A percentile compares a stretch with the other conserved stretches of the same genome.
Conservation (phyloP, 805 yeast species). For the Dipodascus geniculatus region DNA sequence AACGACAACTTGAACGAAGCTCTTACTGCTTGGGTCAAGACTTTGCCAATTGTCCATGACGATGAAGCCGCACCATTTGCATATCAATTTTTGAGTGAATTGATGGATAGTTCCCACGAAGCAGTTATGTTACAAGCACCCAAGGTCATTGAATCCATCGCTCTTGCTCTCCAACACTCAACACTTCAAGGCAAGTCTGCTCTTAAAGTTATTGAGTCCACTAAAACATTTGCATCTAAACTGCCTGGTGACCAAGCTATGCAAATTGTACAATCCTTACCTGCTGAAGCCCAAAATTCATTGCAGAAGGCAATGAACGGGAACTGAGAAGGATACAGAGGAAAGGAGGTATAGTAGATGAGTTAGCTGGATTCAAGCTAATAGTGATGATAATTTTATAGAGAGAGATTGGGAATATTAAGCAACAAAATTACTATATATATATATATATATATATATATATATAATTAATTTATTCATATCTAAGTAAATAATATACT, state of each 20-base stretch:
- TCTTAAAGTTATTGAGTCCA: slow-evolving; percentile 45
- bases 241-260: slow-evolving; percentile 63
- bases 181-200: slow-evolving; percentile 65
- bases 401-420: too few relatives aligned
- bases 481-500: too few relatives aligned
- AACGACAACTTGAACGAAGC: slow-evolving; percentile 42
- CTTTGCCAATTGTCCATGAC: slow-evolving; percentile 75
- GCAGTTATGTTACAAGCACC: slow-evolving; percentile 43
- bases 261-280: slow-evolving; percentile 48
- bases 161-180: slow-evolving; percentile 61
- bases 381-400: too few relatives aligned
- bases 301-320: slow-evolving; percentile 45
- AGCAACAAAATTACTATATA: too few relatives aligned
- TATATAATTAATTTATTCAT: too few relatives aligned
- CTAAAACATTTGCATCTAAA: slow-evolving; percentile 50
- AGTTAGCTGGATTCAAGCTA: too few relatives aligned
- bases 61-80: slow-evolving; percentile 81
- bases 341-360: too few relatives aligned
- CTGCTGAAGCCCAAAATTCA: slow-evolving; percentile 47
- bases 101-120: slow-evolving; percentile 58
- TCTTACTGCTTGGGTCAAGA: slow-evolving; percentile 63
- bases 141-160: slow-evolving; percentile 52
- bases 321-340: background rate
- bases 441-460: too few relatives aligned
- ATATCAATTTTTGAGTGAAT: slow-evolving; percentile 60